Base-by-base conservation (phyloP, 768 basidiomycete species). In the Russula virescens region DNA sequence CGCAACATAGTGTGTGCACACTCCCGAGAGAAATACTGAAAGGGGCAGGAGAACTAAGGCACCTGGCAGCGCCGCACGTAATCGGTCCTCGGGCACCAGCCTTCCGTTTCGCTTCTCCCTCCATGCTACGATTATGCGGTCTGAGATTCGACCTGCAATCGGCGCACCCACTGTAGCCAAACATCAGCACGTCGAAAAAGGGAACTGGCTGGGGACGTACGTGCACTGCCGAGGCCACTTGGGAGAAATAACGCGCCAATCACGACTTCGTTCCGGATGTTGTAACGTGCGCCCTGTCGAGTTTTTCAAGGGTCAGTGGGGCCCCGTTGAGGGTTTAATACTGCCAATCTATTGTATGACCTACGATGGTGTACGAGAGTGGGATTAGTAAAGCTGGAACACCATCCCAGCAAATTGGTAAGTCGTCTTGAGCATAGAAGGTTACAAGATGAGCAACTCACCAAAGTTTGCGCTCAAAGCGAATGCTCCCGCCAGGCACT, bases 81-180 rank as follows among this genome's bases (percentile, higher is more conserved):
- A 76, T 6, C 87, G 81, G 65, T 87, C 88, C 70, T 90, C 87
- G 0, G 87, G 87, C 47, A 82, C 79, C 85, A 84, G 87, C 2
- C 75, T 66, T 1, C 85, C 86, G 0, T 77, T 77, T 26, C 86
- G 80, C 6, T 73, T 69, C 50, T 76, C 72, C 18, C 79, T 79
- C 73, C 81, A 84, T 45, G 68, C 69, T 18, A 79, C 73, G 25
- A 90, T 75, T 0, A 79, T 72, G 26, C 66, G 63, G 69, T 89
- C 88, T 0, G 88, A 88, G 0, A 87, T 62, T 18, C 75, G 75
- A 1, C 88, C 88, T 0, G 83, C 79, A 7, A 86, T 64, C 3
- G 82, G 81, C 2, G 86, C 82, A 1, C 87, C 86, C 49, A 83
- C 85, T n/a, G 56, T 4, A 28, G 5, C 5, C 34, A 5, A 38